Evolutionary conservation across 2,329 filamentous ascomycete species (phyloP).

Genomic region (Trichocomaceae sp.): DNA sequence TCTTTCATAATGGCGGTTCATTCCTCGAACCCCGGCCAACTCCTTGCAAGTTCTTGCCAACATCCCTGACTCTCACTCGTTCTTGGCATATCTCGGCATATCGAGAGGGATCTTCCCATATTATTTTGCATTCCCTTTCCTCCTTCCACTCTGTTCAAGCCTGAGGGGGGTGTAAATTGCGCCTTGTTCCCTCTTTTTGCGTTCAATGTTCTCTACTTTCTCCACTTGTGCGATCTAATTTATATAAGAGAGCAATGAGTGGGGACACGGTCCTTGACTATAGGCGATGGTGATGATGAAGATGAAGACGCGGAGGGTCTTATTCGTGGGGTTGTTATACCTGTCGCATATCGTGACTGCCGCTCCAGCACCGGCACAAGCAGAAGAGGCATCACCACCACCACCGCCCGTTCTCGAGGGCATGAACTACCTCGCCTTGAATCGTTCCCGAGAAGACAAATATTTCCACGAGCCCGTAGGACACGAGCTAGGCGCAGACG

Average conservation of each 20-base stretch:
- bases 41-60: no score
- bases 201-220: neutral
- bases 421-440: slow-evolving; percentile 4
- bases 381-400: neutral
- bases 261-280: neutral
- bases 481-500: slow-evolving; percentile 40
- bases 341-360: slow-evolving; percentile 6
- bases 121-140: neutral
- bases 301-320: slow-evolving; percentile 1
- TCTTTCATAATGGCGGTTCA: neutral
- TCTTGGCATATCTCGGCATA: neutral
- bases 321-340: slow-evolving; percentile 1
- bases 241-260: neutral
- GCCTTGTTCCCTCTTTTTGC: neutral
- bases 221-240: neutral
- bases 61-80: neutral
- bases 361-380: neutral
- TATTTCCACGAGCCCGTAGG: slow-evolving; percentile 57
- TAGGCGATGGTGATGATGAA: neutral
- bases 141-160: neutral
- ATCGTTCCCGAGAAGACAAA: slow-evolving; percentile 40
- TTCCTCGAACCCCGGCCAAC: no score
- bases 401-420: slow-evolving; percentile 8
- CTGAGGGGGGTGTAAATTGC: neutral
- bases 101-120: neutral